Evolutionary conservation across 805 yeast genomes (phyloP).

Genomic region (Geotrichum ghanense): DNA sequence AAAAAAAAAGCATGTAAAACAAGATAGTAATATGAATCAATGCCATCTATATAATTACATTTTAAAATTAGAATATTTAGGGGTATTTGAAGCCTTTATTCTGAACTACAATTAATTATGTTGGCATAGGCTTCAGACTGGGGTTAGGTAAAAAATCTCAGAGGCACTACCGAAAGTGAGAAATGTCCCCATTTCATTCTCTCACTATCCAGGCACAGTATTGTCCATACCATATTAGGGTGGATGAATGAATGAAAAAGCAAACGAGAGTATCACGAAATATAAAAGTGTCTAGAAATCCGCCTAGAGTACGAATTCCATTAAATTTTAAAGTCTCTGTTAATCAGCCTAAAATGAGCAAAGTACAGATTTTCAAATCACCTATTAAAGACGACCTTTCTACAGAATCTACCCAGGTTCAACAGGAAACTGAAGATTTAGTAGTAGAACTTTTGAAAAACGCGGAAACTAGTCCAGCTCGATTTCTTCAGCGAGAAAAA

Average conservation of each 20-base stretch:
- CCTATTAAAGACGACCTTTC: conserved; percentile 21
- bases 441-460: not conserved
- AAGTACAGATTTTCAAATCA: conserved; percentile 3
- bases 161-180: too few relatives aligned
- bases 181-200: not conserved
- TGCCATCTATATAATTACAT: too few relatives aligned
- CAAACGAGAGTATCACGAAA: too few relatives aligned
- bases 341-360: not conserved
- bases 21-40: too few relatives aligned
- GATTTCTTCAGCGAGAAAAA: conserved; percentile 7
- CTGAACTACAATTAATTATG: too few relatives aligned
- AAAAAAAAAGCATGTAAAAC: too few relatives aligned
- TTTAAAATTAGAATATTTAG: too few relatives aligned
- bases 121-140: too few relatives aligned
- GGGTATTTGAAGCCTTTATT: too few relatives aligned
- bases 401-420: conserved; percentile 29
- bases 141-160: too few relatives aligned
- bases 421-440: conserved; percentile 9
- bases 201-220: too few relatives aligned
- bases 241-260: not conserved
- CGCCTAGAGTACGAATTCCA: not conserved
- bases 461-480: not conserved
- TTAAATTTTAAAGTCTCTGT: not conserved
- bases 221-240: not conserved
- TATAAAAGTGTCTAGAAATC: conserved; percentile 1